Evolutionary conservation across 345 rosid species (phyloP).

Genomic region (Ceriops tagal): DNA sequence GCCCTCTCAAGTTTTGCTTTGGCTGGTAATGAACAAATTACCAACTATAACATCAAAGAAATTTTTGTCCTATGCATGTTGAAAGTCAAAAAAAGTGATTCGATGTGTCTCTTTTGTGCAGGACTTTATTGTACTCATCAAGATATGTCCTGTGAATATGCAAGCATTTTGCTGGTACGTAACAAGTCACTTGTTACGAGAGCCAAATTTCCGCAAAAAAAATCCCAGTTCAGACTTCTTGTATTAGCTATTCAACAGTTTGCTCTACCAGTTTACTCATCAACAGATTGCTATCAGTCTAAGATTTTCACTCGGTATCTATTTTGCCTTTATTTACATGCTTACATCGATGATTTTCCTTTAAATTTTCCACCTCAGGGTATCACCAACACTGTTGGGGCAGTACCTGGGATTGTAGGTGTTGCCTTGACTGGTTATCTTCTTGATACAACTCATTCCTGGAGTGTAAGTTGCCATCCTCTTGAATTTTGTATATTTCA

Average conservation of each 20-base stretch:
- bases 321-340: neutral
- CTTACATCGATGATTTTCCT: neutral
- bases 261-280: neutral
- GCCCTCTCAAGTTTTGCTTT: conserved; percentile 90
- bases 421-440: conserved; percentile 90
- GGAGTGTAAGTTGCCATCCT: conserved; percentile 70
- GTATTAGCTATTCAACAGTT: conserved; percentile 1
- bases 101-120: conserved; percentile 18
- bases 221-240: neutral
- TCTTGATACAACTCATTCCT: conserved; percentile 87
- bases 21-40: conserved; percentile 52
- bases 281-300: neutral
- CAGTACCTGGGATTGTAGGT: conserved; percentile 87
- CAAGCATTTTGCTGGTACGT: conserved; percentile 84
- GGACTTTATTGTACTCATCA: conserved; percentile 95
- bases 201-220: neutral
- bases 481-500: neutral
- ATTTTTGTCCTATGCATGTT: neutral
- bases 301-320: neutral
- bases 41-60: neutral
- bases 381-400: conserved; percentile 87
- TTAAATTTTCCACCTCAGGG: conserved; percentile 44
- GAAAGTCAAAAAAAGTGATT: neutral
- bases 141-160: conserved; percentile 92
- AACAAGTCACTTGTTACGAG: neutral